Conservation (phyloP, 768 basidiomycete species). For the Lactarius vividus region DNA sequence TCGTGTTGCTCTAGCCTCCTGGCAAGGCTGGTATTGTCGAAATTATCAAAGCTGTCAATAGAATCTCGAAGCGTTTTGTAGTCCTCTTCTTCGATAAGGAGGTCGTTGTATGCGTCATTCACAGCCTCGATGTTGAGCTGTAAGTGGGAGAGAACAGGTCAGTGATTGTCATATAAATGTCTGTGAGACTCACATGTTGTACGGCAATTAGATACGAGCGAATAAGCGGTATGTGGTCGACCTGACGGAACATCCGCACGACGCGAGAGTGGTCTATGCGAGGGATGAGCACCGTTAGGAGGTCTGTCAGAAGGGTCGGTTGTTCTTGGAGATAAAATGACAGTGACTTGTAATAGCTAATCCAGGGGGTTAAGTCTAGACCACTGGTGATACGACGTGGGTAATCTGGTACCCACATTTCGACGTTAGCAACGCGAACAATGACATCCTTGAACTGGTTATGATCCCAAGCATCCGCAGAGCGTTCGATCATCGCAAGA, state of each 20-base stretch:
- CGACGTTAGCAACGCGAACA: constrained; percentile 94
- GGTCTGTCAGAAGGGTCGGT: constrained; percentile 88
- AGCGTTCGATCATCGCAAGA: constrained; percentile 97
- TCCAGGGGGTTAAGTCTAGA: constrained; percentile 13
- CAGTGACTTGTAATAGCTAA: constrained; percentile 90
- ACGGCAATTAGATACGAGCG: constrained; percentile 96
- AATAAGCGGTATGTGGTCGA: constrained; percentile 94
- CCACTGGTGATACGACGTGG: neutral
- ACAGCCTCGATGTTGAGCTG: constrained; percentile 95
- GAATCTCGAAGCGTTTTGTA: constrained; percentile 97
- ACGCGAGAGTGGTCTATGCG: constrained; percentile 95
- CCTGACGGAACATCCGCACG: constrained; percentile 92
- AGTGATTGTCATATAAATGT: neutral
- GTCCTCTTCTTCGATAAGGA: constrained; percentile 99
- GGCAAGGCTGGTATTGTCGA: constrained; percentile 87
- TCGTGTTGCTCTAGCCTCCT: constrained; percentile 85
- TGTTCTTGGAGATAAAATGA: constrained; percentile 95
- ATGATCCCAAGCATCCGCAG: constrained; percentile 99
- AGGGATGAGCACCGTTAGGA: constrained; percentile 87
- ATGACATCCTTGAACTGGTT: constrained; percentile 99
- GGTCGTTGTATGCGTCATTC: constrained; percentile 96
- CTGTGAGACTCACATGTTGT: constrained; percentile 64
- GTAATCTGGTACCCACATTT: constrained; percentile 63
- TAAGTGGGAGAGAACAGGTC: neutral
- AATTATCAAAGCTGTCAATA: constrained; percentile 98